These are phyloP conservation scores for Brasenia schreberi DNA, from an alignment of 164 flowering plant genomes.

Conservation along the genomic window DNA sequence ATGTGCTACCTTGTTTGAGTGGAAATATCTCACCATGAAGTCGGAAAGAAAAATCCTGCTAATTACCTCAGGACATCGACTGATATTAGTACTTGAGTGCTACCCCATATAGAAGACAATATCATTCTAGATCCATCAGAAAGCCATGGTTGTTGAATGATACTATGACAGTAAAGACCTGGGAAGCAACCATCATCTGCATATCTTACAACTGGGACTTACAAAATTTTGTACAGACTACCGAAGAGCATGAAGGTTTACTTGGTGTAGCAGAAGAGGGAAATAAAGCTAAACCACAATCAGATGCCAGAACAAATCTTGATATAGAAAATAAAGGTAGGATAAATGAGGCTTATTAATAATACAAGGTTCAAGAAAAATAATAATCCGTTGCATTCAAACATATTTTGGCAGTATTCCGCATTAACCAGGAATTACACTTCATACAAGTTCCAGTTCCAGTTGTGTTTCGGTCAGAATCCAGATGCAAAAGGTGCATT, in stretches of 20 bases:
- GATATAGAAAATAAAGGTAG: neutral
- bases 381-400: neutral
- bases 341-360: neutral
- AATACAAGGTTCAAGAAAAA: neutral
- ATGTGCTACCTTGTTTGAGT: conserved; percentile 49
- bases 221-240: conserved; percentile 8
- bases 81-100: conserved; percentile 62
- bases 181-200: conserved; percentile 75
- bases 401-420: neutral
- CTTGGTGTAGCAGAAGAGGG: neutral
- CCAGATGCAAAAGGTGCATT: neutral
- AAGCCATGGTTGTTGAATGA: conserved; percentile 74
- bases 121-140: conserved; percentile 78
- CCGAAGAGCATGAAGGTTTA: too few relatives aligned
- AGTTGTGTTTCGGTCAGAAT: too few relatives aligned
- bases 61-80: conserved; percentile 66
- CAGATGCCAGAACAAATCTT: neutral
- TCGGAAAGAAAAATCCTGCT: neutral
- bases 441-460: neutral
- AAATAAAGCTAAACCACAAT: neutral
- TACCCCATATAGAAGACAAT: conserved; percentile 69
- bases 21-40: conserved; percentile 2
- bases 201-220: conserved; percentile 72
- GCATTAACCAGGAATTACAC: neutral
- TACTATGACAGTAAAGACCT: conserved; percentile 54